Percentiles rank a stretch among this genome's conserved stretches.
phyloP scores from a whole-genome alignment of 345 rosid species.

The Dipteronia sinensis region DNA sequence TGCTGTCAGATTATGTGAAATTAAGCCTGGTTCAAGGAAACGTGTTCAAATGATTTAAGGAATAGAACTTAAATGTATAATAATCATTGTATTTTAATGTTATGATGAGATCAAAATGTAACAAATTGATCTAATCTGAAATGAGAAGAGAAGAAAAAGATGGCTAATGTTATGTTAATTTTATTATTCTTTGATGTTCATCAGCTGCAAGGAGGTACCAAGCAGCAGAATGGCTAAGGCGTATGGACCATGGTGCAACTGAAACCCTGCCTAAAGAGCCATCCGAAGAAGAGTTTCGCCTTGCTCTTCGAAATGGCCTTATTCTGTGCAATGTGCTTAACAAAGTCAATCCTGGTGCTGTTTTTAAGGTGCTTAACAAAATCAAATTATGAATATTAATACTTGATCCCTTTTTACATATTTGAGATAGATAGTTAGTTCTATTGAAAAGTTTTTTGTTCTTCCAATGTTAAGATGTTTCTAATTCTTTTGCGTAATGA shows the following conservation, averaged over 20 bases:
- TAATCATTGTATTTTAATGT: background rate
- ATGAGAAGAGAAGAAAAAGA: background rate
- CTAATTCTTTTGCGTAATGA: background rate
- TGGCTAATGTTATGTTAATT: background rate
- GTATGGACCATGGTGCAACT: conserved; percentile 73
- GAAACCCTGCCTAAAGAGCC: conserved; percentile 64
- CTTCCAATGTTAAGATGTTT: background rate
- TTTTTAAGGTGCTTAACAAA: conserved; percentile 61
- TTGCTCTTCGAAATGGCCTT: conserved; percentile 83
- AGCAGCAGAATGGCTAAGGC: conserved; percentile 90
- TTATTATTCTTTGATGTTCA: background rate
- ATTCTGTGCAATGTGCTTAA: conserved; percentile 95
- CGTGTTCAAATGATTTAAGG: no score
- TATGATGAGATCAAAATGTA: background rate
- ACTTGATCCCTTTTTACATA: background rate
- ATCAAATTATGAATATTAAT: background rate
- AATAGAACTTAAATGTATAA: no score
- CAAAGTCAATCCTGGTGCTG: conserved; percentile 95
- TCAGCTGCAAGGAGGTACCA: conserved; percentile 85
- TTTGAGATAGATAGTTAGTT: no score
- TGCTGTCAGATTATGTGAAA: background rate
- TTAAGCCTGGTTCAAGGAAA: no score
- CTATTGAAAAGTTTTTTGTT: no score
- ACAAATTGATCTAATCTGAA: background rate
- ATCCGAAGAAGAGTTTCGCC: conserved; percentile 75